Evolutionary conservation across 148 eudicot genomes (phyloP).

Genomic region (Polygonum maritimum): DNA sequence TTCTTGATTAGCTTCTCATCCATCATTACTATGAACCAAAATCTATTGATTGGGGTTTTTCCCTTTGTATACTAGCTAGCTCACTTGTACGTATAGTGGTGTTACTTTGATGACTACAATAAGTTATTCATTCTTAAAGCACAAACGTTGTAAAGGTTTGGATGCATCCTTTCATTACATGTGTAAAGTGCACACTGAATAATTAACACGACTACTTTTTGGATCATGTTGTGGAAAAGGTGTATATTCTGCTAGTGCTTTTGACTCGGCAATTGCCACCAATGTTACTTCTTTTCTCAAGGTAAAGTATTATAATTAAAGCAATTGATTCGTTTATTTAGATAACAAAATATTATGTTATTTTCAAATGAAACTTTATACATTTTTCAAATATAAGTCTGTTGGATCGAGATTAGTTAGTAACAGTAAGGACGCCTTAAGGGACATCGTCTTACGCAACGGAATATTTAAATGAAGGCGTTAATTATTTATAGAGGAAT

Average conservation of each 20-base stretch:
- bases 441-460: too few relatives aligned
- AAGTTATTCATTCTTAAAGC: not conserved
- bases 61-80: too few relatives aligned
- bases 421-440: too few relatives aligned
- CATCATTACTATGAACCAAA: not conserved
- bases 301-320: too few relatives aligned
- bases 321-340: too few relatives aligned
- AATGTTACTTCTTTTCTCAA: not conserved
- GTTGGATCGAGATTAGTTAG: too few relatives aligned
- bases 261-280: not conserved
- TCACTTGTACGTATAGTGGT: too few relatives aligned
- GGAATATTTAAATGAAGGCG: too few relatives aligned
- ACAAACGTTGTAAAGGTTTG: not conserved
- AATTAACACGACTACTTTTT: not conserved
- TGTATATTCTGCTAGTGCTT: not conserved
- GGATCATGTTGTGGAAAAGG: not conserved
- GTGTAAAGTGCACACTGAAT: not conserved
- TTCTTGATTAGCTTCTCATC: slow-evolving; percentile 18
- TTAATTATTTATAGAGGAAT: too few relatives aligned
- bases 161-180: not conserved
- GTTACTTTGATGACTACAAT: not conserved
- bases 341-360: too few relatives aligned
- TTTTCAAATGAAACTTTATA: too few relatives aligned
- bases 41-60: not conserved
- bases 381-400: too few relatives aligned